Evolutionary conservation across 1,284 basidiomycete genomes (phyloP).

Genomic region (Ceratobasidium sp.): DNA sequence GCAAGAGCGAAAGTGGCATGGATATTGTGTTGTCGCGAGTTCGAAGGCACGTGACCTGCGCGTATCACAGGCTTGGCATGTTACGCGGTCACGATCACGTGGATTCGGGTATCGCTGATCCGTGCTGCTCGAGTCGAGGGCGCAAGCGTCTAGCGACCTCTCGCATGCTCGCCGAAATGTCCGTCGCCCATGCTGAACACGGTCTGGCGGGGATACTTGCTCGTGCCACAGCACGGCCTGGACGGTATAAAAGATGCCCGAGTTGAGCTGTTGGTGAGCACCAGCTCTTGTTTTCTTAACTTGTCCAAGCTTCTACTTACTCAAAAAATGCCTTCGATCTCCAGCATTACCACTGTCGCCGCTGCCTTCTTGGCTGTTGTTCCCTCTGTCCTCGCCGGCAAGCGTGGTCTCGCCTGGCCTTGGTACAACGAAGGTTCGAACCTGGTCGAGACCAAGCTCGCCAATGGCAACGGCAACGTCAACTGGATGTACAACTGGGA

Average conservation of each 20-base stretch:
- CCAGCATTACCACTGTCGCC: constrained; percentile 18
- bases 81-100: too few relatives aligned
- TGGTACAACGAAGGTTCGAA: constrained; percentile 41
- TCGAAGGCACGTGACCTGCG: too few relatives aligned
- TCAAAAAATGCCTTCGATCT: constrained; percentile 20
- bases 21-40: too few relatives aligned
- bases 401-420: constrained; percentile 31
- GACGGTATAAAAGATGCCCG: not conserved
- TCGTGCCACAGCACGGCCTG: not conserved
- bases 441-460: constrained; percentile 4
- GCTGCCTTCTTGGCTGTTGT: constrained; percentile 9
- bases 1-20: too few relatives aligned
- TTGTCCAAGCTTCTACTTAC: not conserved
- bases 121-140: not conserved
- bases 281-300: not conserved
- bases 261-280: not conserved
- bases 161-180: constrained; percentile 1
- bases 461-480: constrained; percentile 27
- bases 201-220: not conserved
- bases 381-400: constrained; percentile 14
- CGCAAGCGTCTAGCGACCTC: not conserved
- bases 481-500: constrained; percentile 42
- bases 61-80: too few relatives aligned
- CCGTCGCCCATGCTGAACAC: not conserved
- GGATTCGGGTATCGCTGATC: not conserved